A percentile compares a stretch with the other conserved stretches of the same genome.
Conservation (phyloP, 2,329 filamentous ascomycete genomes). For the Pseudovirgaria hyperparasitica region DNA sequence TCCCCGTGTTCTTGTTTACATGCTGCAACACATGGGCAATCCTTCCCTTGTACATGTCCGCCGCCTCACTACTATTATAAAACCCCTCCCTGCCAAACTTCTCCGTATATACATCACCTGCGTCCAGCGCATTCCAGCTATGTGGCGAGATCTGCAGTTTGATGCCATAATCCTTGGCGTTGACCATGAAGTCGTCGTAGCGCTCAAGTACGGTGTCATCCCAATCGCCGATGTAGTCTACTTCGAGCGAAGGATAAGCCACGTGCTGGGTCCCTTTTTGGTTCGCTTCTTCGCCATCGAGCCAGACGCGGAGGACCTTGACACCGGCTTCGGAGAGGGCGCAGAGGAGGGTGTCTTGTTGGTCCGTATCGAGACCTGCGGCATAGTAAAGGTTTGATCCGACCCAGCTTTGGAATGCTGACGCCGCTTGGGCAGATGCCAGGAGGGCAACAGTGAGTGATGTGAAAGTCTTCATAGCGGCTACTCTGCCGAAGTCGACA, state of each 20-base stretch:
- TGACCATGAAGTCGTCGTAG: constrained; percentile 7
- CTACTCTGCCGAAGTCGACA: too few relatives aligned
- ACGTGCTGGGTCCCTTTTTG: constrained; percentile 9
- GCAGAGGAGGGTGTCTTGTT: constrained; percentile 8
- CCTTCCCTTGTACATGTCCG: constrained; percentile 5
- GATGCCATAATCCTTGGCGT: constrained; percentile 5
- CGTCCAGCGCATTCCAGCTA: constrained; percentile 6
- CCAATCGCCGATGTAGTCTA: constrained; percentile 3
- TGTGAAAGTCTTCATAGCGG: too few relatives aligned
- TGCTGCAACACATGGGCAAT: constrained; percentile 6
- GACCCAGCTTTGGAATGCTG: too few relatives aligned
- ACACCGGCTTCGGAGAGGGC: constrained; percentile 10
- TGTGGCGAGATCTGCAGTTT: constrained; percentile 7
- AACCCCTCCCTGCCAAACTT: constrained; percentile 4
- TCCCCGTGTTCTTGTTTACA: constrained; percentile 5
- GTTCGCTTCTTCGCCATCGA: constrained; percentile 9
- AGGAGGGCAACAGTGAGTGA: too few relatives aligned
- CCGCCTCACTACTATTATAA: constrained; percentile 5
- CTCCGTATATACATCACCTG: constrained; percentile 1
- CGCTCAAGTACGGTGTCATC: constrained; percentile 7
- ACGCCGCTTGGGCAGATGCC: too few relatives aligned
- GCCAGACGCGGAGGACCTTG: constrained; percentile 11
- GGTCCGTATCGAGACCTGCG: constrained; percentile 10
- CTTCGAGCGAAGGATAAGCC: constrained; percentile 5
- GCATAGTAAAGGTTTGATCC: constrained; percentile 16